These are phyloP conservation scores for Blastobotrys muscicola DNA, from an alignment of 805 yeast species.

Conservation along the genomic window DNA sequence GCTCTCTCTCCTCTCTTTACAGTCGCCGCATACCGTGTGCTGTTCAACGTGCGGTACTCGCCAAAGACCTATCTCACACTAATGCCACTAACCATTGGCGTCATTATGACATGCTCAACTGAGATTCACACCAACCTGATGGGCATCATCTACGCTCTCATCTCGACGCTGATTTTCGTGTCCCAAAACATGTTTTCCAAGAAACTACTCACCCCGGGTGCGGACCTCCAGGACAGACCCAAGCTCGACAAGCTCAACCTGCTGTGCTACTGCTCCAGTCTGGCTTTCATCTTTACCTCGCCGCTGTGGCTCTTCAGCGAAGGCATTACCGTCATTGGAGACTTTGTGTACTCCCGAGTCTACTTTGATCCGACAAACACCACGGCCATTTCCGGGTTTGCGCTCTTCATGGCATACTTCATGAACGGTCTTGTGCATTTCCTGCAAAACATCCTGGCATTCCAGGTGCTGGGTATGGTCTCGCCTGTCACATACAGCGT, in stretches of 20 bases:
- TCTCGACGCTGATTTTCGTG: conserved; percentile 68
- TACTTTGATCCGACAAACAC: conserved; percentile 4
- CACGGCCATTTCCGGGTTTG: conserved; percentile 21
- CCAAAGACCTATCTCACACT: conserved; percentile 66
- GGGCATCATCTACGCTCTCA: conserved; percentile 61
- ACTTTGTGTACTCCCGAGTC: conserved; percentile 4
- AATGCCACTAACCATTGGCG: conserved; percentile 73
- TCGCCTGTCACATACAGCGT: conserved; percentile 81
- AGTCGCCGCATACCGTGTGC: conserved; percentile 61
- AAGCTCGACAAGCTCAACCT: conserved; percentile 74
- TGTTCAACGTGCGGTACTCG: conserved; percentile 51
- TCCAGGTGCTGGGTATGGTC: conserved; percentile 68
- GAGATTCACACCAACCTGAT: conserved; percentile 37
- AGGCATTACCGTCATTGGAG: conserved; percentile 23
- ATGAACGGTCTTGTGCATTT: conserved; percentile 72
- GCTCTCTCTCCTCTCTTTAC: conserved; percentile 86
- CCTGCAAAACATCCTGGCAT: conserved; percentile 69
- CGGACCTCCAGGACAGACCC: conserved; percentile 9
- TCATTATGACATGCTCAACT: conserved; percentile 51
- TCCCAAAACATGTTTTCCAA: conserved; percentile 82
- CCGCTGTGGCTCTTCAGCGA: conserved; percentile 66
- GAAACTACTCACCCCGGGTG: conserved; percentile 49
- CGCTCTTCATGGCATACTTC: conserved; percentile 38
- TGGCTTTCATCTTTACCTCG: conserved; percentile 63
- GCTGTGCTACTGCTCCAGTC: conserved; percentile 66